These are phyloP conservation scores for Tagetes erecta DNA, from an alignment of 129 eudicot species.

Conservation along the genomic window DNA sequence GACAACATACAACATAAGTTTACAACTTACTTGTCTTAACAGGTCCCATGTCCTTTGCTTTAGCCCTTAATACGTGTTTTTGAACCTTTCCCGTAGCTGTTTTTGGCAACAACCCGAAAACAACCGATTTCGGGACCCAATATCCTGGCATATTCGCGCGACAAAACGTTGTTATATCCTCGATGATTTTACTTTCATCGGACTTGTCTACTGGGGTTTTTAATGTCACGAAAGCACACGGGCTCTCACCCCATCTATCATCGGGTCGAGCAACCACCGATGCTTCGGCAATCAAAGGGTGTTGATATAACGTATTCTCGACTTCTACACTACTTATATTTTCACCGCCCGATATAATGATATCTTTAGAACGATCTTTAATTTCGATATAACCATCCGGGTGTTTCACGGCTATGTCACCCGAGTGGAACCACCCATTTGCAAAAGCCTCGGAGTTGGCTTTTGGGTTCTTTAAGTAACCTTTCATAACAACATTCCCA, in stretches of 20 bases:
- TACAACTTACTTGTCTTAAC: constrained; percentile 61
- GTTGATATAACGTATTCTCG: constrained; percentile 68
- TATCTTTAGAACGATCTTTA: constrained; percentile 83
- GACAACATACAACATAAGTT: constrained; percentile 10
- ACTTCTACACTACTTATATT: constrained; percentile 94
- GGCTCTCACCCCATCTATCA: constrained; percentile 77
- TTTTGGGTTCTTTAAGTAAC: constrained; percentile 79
- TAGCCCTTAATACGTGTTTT: constrained; percentile 71
- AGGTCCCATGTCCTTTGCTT: constrained; percentile 89
- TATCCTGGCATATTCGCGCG: constrained; percentile 64
- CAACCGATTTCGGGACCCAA: constrained; percentile 78
- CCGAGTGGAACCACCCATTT: constrained; percentile 73
- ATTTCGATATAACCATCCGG: constrained; percentile 82
- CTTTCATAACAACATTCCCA: constrained; percentile 87
- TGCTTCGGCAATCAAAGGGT: constrained; percentile 63
- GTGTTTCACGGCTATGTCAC: constrained; percentile 83
- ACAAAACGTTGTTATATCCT: constrained; percentile 70
- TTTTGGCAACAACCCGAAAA: constrained; percentile 79
- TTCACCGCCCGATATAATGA: constrained; percentile 94
- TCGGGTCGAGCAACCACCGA: constrained; percentile 91
- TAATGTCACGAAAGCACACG: constrained; percentile 82
- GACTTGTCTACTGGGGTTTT: constrained; percentile 43
- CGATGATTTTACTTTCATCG: constrained; percentile 45
- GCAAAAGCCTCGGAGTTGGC: constrained; percentile 80
- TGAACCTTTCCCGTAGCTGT: constrained; percentile 93